Evolutionary conservation across 2,329 filamentous ascomycete species (phyloP), one percentile per base, ranked within the genome.

Genomic region (Aspergillus persii): DNA sequence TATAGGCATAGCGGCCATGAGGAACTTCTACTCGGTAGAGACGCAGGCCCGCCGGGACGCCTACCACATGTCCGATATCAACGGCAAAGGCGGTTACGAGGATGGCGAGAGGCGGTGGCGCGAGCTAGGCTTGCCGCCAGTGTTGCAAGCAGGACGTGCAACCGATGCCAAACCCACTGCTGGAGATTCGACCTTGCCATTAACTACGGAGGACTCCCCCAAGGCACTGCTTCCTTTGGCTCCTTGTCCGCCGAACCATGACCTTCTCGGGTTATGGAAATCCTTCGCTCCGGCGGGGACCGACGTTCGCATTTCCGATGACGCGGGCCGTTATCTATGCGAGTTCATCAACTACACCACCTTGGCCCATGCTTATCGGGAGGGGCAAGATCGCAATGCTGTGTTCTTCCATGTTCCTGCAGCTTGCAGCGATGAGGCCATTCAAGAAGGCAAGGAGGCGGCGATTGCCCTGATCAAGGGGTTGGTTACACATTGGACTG

Each of bases 321-420:
- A 93, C 64, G 86, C 90, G 0, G 90, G 90, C 2, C 83, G 83
- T 23, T 93, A 89, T 72, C 79, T 92, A 15, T 93, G 90, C 74
- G 90, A 93, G 70, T 93, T 90, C 69, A 91, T 89, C 65, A 91
- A 89, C 73, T 92, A 86, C 74, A 86, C 85, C 6, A 89, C 86
- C 61, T 73, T 92, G 65, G 81, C 88, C 4, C 61, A 68, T 47
- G 74, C 74, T 15, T 61, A 65, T 15, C 67, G 64, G 58, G 68
- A 72, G 47, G 68, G 70, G 2, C 66, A 68, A 26, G 67, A 72
- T 50, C 69, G 74, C n/a, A 78, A 73, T 50, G 85, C 89, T 4
- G 74, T 88, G 2, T 93, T 93, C 71, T 75, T 92, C 54, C 90
- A 93, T 72, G 89, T 93, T 1, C 90, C 90, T 0, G 81, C 84